Evolutionary conservation across 345 rosid species (phyloP).

Genomic region (Adansonia digitata): DNA sequence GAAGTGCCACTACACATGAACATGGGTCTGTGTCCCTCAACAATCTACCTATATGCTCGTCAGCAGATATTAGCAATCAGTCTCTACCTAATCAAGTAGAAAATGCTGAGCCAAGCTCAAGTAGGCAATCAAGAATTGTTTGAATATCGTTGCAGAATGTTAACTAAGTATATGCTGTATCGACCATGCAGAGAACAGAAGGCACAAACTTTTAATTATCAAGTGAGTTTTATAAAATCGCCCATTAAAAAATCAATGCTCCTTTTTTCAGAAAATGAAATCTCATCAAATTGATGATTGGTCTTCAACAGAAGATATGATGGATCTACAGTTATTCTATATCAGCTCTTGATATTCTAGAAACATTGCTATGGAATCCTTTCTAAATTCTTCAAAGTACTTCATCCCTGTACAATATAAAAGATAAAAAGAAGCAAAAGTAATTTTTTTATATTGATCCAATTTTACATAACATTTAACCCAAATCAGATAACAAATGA

Average conservation of each 20-base stretch:
- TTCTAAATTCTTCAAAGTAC: background rate
- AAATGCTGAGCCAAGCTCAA: background rate
- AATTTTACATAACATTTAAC: background rate
- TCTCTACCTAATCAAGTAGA: background rate
- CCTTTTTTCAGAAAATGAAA: background rate
- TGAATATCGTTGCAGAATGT: background rate
- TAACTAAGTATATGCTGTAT: background rate
- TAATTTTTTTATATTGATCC: background rate
- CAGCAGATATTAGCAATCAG: background rate
- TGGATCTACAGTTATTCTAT: background rate
- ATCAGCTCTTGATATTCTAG: background rate
- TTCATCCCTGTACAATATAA: background rate
- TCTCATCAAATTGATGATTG: background rate
- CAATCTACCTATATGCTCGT: background rate
- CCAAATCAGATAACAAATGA: background rate
- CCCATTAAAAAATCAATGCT: background rate
- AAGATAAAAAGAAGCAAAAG: background rate
- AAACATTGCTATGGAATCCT: background rate
- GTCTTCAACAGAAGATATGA: background rate
- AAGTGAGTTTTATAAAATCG: background rate
- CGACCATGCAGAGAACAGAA: background rate
- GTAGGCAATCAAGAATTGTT: background rate
- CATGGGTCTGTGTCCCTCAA: background rate
- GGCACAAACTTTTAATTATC: background rate
- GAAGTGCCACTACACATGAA: background rate